These are phyloP conservation scores for Phoenix roebelenii DNA, from an alignment of 176 grass and related monocot species.

Conservation along the genomic window DNA sequence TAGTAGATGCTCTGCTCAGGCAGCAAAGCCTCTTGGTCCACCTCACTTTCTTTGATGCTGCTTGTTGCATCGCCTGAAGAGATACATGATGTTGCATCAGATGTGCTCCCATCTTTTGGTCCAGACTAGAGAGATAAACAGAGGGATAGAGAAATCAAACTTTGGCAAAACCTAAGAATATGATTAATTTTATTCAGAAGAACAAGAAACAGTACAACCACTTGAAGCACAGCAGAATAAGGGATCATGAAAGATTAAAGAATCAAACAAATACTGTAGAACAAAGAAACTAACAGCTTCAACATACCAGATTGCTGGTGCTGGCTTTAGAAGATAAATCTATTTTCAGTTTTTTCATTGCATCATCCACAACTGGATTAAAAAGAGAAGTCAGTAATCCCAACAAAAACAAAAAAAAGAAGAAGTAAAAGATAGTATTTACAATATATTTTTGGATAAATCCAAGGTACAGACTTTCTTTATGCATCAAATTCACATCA, in stretches of 20 bases:
- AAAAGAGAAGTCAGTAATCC: neutral
- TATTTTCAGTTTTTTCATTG: neutral
- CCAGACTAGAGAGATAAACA: constrained; percentile 2
- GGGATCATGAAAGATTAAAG: too few species aligned
- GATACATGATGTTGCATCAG: constrained; percentile 8
- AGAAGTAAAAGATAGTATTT: too few species aligned
- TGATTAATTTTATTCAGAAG: neutral
- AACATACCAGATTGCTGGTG: constrained; percentile 1
- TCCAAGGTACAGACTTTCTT: too few species aligned
- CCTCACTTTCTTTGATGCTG: constrained; percentile 1
- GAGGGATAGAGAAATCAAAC: neutral
- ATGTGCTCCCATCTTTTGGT: constrained; percentile 8
- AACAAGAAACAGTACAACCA: too few species aligned
- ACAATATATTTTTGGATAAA: too few species aligned
- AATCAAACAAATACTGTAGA: too few species aligned
- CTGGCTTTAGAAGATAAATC: neutral
- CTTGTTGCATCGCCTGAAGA: constrained; percentile 1
- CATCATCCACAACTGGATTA: neutral
- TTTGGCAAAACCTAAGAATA: constrained; percentile 6
- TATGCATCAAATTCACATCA: too few species aligned
- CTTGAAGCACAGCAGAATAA: too few species aligned
- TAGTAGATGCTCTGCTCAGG: neutral
- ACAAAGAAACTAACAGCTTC: too few species aligned
- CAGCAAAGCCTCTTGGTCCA: constrained; percentile 3
- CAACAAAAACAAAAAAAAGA: too few species aligned